Conservation (phyloP, 352 stramenopile genomes). For the Globisporangium solare region DNA sequence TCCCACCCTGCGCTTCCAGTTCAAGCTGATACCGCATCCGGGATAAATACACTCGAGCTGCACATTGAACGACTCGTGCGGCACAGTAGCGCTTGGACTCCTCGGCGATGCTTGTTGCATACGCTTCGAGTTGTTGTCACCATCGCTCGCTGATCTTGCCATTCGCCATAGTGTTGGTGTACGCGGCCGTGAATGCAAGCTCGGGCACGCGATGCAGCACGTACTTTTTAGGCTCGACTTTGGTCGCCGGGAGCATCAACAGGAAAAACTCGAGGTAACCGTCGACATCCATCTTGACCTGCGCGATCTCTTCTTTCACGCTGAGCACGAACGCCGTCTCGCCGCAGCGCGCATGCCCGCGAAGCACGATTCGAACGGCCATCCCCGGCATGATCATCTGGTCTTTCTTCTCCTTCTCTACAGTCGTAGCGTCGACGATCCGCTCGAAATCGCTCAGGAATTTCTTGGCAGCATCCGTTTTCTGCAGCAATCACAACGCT, state of each 20-base stretch:
- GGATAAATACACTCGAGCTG: constrained; percentile 59
- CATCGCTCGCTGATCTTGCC: constrained; percentile 43
- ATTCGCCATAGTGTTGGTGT: constrained; percentile 22
- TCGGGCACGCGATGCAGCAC: constrained; percentile 59
- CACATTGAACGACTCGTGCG: constrained; percentile 70
- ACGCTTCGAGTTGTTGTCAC: constrained; percentile 51
- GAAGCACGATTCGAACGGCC: constrained; percentile 72
- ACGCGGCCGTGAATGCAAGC: constrained; percentile 56
- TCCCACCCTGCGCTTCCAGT: constrained; percentile 61
- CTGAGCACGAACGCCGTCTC: constrained; percentile 72
- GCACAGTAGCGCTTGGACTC: constrained; percentile 70
- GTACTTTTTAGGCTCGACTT: constrained; percentile 42
- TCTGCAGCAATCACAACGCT: constrained; percentile 26
- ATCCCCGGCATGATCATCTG: constrained; percentile 35
- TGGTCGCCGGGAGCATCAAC: constrained; percentile 49
- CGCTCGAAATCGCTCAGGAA: constrained; percentile 60
- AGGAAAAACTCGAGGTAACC: constrained; percentile 78
- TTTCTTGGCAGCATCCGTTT: constrained; percentile 43
- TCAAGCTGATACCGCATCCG: constrained; percentile 56
- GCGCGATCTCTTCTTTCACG: constrained; percentile 53
- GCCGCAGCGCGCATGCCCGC: constrained; percentile 65
- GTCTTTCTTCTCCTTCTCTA: constrained; percentile 35
- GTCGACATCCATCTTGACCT: constrained; percentile 82
- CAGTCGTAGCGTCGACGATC: constrained; percentile 33
- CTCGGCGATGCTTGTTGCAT: constrained; percentile 50